A percentile compares a stretch with the other conserved stretches of the same genome.
phyloP scores from a whole-genome alignment of 108 stramenopile genomes.

The Pseudonitzschia multiseries region DNA sequence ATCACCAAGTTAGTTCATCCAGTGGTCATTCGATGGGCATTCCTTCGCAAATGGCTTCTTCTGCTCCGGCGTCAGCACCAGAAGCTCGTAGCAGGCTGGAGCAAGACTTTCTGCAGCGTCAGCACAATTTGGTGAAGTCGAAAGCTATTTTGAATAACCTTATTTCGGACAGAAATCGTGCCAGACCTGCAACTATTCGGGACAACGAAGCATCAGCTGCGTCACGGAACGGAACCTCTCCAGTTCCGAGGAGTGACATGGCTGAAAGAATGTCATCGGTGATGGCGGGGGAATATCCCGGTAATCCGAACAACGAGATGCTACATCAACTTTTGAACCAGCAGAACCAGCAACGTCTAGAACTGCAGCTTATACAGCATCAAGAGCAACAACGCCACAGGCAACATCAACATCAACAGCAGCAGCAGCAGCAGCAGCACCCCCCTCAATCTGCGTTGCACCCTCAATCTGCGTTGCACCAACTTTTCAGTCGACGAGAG shows the following conservation, averaged over 20 bases:
- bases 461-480: slow-evolving; percentile 44
- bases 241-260: slow-evolving; percentile 10
- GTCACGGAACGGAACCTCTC: slow-evolving; percentile 1
- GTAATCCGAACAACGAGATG: slow-evolving; percentile 2
- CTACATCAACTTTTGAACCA: slow-evolving; percentile 29
- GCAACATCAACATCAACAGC: slow-evolving; percentile 29
- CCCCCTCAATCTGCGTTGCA: slow-evolving; percentile 36
- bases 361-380: slow-evolving; percentile 20
- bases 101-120: slow-evolving; percentile 27
- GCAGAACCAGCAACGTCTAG: slow-evolving; percentile 30
- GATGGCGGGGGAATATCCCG: not conserved
- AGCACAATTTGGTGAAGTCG: slow-evolving; percentile 20
- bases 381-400: slow-evolving; percentile 30
- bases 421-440: slow-evolving; percentile 30
- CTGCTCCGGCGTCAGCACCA: not conserved
- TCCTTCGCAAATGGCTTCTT: not conserved
- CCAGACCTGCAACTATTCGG: not conserved
- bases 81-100: slow-evolving; percentile 8
- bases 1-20: not conserved
- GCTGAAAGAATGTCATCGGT: not conserved
- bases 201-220: not conserved
- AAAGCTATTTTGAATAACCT: slow-evolving; percentile 5
- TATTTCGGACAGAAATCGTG: not conserved
- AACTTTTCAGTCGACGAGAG: slow-evolving; percentile 27
- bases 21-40: not conserved